A percentile compares a stretch with the other conserved stretches of the same genome.
Evolutionary conservation across 371 early-diverging fungal genomes (phyloP).

Genomic region (Rhizomucor pusillus): DNA sequence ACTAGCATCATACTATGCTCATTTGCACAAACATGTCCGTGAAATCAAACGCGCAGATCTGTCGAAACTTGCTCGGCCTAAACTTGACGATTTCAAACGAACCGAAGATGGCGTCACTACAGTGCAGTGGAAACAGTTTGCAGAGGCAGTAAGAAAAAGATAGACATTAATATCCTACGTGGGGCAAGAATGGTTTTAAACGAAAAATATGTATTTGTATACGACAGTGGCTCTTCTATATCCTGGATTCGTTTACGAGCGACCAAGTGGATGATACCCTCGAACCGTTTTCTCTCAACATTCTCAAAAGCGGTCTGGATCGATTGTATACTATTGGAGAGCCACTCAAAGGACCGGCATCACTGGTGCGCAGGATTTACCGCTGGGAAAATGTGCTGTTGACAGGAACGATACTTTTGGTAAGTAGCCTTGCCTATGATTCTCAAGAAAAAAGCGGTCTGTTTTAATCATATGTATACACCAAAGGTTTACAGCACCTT

Average conservation of each 20-base stretch:
- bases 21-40: slow-evolving; percentile 31
- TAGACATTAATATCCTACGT: not conserved
- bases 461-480: too few species aligned
- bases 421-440: too few species aligned
- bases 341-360: slow-evolving; percentile 26
- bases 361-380: slow-evolving; percentile 21
- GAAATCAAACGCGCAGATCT: slow-evolving; percentile 19
- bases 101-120: slow-evolving; percentile 9
- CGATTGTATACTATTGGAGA: slow-evolving; percentile 28
- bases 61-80: slow-evolving; percentile 11
- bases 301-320: slow-evolving; percentile 31
- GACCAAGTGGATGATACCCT: slow-evolving; percentile 28
- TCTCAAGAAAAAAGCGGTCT: too few species aligned
- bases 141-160: slow-evolving; percentile 18
- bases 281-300: slow-evolving; percentile 36
- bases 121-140: slow-evolving; percentile 23
- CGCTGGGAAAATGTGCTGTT: slow-evolving; percentile 38
- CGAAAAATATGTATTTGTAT: not conserved
- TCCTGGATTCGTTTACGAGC: slow-evolving; percentile 28
- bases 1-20: slow-evolving; percentile 15
- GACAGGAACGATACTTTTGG: slow-evolving; percentile 24
- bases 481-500: slow-evolving; percentile 24
- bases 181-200: not conserved
- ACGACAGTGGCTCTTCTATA: slow-evolving; percentile 27
- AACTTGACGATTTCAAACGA: slow-evolving; percentile 14